Conservation (phyloP, 1,284 basidiomycete genomes). For the Rhodotorula sp. region DNA sequence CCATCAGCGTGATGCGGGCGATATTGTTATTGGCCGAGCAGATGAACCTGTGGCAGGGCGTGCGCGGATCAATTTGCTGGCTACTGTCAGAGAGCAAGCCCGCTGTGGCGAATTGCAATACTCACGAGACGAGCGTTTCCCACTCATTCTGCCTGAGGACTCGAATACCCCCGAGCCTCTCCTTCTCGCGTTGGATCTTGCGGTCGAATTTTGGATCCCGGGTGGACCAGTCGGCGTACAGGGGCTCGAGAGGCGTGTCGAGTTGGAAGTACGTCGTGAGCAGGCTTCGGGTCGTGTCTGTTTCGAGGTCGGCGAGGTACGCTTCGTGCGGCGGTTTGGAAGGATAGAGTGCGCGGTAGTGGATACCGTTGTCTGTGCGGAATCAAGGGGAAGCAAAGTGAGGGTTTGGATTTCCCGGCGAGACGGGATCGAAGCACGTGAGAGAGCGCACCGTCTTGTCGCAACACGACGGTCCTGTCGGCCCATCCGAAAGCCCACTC, state of each 20-base stretch:
- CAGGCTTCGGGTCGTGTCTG: slow-evolving; percentile 69
- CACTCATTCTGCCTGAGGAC: slow-evolving; percentile 92
- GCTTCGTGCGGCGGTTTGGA: slow-evolving; percentile 44
- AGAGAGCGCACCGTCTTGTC: slow-evolving; percentile 43
- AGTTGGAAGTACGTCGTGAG: slow-evolving; percentile 88
- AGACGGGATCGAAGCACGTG: neutral
- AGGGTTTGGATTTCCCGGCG: neutral
- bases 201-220: slow-evolving; percentile 73
- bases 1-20: slow-evolving; percentile 82
- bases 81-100: neutral
- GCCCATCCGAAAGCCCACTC: slow-evolving; percentile 44
- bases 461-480: slow-evolving; percentile 44
- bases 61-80: neutral
- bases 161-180: slow-evolving; percentile 58
- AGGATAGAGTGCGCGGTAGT: slow-evolving; percentile 42
- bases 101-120: slow-evolving; percentile 37
- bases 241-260: slow-evolving; percentile 65
- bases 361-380: slow-evolving; percentile 31
- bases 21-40: slow-evolving; percentile 99
- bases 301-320: slow-evolving; percentile 52
- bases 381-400: neutral
- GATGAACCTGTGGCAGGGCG: slow-evolving; percentile 69
- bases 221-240: slow-evolving; percentile 74
- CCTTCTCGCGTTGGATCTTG: slow-evolving; percentile 60
- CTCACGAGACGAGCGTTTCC: slow-evolving; percentile 89